Conservation (phyloP, 306 rosid genomes). For the Cucurbita argyrosperma region DNA sequence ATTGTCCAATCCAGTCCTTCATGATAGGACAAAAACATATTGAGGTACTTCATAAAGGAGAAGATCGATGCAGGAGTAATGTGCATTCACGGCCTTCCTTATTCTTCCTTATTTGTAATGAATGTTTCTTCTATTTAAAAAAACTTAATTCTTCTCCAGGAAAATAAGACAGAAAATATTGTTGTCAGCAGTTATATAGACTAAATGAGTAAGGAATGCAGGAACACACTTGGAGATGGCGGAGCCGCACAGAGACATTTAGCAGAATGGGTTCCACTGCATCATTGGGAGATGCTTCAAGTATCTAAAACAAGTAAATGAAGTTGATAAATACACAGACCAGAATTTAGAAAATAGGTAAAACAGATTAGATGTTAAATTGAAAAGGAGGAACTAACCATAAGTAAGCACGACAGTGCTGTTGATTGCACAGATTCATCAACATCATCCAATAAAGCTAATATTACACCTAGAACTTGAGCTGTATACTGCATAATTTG, state of each 20-base stretch:
- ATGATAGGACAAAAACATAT: no score
- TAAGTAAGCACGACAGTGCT: conserved; percentile 80
- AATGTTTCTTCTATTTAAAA: no score
- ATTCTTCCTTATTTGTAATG: no score
- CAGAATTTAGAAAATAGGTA: background rate
- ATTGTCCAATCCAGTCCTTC: no score
- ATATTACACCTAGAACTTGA: conserved; percentile 77
- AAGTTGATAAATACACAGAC: conserved; percentile 11
- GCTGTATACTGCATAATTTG: conserved; percentile 60
- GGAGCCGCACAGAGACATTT: conserved; percentile 66
- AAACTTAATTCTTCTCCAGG: no score
- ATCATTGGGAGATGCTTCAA: conserved; percentile 66
- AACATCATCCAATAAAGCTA: conserved; percentile 82
- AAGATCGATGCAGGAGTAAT: no score
- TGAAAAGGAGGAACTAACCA: conserved; percentile 31
- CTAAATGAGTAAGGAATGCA: background rate
- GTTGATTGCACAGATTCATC: conserved; percentile 88
- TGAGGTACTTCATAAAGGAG: no score
- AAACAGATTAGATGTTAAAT: background rate
- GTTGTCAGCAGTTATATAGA: no score
- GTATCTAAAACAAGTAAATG: conserved; percentile 36
- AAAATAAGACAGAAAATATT: no score
- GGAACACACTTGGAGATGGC: conserved; percentile 71
- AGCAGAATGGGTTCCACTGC: conserved; percentile 84
- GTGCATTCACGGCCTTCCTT: no score